phyloP scores from a whole-genome alignment of 2,329 filamentous ascomycete genomes.

The Colletotrichum lindemuthianum region DNA sequence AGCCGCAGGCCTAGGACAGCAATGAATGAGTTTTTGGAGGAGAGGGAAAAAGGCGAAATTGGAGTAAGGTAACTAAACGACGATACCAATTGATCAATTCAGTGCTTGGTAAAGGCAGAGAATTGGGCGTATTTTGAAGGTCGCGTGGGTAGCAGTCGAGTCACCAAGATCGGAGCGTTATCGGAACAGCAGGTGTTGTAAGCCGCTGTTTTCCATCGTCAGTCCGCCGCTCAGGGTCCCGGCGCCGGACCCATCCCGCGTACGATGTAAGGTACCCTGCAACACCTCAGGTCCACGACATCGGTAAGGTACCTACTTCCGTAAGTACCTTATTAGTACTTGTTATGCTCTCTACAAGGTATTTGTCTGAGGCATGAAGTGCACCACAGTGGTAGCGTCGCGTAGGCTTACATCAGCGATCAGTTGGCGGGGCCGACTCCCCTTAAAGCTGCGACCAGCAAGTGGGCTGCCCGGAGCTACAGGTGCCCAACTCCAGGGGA shows the following conservation, averaged over 20 bases:
- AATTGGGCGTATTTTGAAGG: constrained; percentile 22
- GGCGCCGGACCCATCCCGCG: constrained; percentile 30
- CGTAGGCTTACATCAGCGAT: no score
- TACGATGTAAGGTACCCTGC: not conserved
- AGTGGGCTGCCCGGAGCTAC: constrained; percentile 15
- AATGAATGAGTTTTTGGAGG: constrained; percentile 3
- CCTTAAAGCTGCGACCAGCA: constrained; percentile 17
- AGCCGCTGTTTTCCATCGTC: constrained; percentile 37
- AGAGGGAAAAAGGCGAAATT: not conserved
- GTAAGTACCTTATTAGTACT: no score
- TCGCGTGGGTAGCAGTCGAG: constrained; percentile 28
- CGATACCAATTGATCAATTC: constrained; percentile 28
- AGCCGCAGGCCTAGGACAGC: not conserved
- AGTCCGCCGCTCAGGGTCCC: constrained; percentile 32
- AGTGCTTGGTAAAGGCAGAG: constrained; percentile 24
- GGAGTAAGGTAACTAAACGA: constrained; percentile 4
- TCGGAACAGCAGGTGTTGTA: constrained; percentile 38
- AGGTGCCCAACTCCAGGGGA: constrained; percentile 7
- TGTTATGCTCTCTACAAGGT: no score
- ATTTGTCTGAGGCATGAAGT: no score
- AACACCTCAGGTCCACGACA: no score
- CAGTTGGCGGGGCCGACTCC: no score
- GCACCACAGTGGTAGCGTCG: no score
- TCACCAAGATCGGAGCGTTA: constrained; percentile 40
- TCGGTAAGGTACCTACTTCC: no score